These are phyloP conservation scores for Dactylorhiza incarnata DNA, from an alignment of 106 monocot genomes.

Conservation along the genomic window DNA sequence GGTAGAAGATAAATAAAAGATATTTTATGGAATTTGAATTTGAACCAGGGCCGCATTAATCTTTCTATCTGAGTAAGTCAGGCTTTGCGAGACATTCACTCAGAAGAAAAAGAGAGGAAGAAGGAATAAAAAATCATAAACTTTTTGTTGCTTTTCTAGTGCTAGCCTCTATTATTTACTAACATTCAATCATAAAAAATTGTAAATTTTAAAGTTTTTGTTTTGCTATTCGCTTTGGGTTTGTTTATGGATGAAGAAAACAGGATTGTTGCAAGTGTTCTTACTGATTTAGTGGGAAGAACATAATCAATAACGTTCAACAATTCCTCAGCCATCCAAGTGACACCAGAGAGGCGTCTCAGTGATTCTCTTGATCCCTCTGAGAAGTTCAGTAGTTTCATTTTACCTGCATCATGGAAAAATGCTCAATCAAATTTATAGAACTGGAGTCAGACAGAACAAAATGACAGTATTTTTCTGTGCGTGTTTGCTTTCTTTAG, in stretches of 20 bases:
- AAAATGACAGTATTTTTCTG: neutral
- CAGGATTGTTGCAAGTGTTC: conserved; percentile 11
- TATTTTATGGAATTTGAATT: neutral
- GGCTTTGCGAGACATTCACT: conserved; percentile 1
- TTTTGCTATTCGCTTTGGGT: neutral
- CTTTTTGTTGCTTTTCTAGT: neutral
- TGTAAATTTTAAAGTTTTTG: neutral
- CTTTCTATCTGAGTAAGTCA: neutral
- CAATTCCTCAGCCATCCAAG: conserved; percentile 98
- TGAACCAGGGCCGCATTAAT: neutral
- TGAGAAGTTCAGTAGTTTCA: conserved; percentile 74
- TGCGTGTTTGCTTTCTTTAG: neutral
- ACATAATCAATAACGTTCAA: conserved; percentile 85
- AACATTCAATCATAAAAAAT: neutral
- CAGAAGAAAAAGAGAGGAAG: neutral
- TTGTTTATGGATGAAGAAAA: neutral
- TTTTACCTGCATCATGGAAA: conserved; percentile 48
- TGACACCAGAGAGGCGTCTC: conserved; percentile 78
- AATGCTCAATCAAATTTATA: neutral
- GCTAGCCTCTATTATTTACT: neutral
- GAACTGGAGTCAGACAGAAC: neutral
- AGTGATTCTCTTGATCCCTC: conserved; percentile 84
- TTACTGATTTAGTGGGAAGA: conserved; percentile 73
- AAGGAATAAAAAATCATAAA: neutral
- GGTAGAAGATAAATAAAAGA: neutral